Conservation (phyloP, 2,329 filamentous ascomycete genomes). For the Laburnicola sp. region DNA sequence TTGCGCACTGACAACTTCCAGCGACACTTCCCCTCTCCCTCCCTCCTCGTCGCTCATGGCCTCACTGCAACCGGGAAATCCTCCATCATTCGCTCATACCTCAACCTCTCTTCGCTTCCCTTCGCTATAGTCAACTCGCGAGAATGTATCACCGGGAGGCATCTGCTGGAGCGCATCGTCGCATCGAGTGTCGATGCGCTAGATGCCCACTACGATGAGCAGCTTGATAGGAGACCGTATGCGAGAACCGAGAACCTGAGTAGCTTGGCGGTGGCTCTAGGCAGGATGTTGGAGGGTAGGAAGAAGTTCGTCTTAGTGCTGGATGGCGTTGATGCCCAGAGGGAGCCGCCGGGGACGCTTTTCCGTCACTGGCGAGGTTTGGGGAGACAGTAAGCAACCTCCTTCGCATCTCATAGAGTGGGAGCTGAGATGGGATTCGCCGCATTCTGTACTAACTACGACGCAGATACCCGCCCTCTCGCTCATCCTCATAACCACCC, state of each 20-base stretch:
- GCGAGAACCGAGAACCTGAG: conserved; percentile 79
- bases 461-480: conserved; percentile 75
- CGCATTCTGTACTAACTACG: not conserved
- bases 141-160: conserved; percentile 77
- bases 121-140: conserved; percentile 68
- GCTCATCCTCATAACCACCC: conserved; percentile 74
- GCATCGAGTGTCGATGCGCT: conserved; percentile 52
- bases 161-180: conserved; percentile 73
- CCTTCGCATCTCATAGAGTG: not conserved
- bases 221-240: conserved; percentile 50
- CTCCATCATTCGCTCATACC: conserved; percentile 65
- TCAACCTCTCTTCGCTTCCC: conserved; percentile 55
- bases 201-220: conserved; percentile 46
- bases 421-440: too few species aligned
- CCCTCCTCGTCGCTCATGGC: conserved; percentile 79
- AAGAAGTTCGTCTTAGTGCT: conserved; percentile 77
- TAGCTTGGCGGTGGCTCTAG: conserved; percentile 72
- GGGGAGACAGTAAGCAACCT: conserved; percentile 71
- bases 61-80: conserved; percentile 87
- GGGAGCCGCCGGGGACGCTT: conserved; percentile 77
- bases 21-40: conserved; percentile 68
- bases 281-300: conserved; percentile 61
- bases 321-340: conserved; percentile 83
- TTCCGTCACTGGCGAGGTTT: conserved; percentile 79
- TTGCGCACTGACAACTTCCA: conserved; percentile 42